Base-by-base conservation (phyloP, 164 flowering plant genomes). In the Macadamia integrifolia region DNA sequence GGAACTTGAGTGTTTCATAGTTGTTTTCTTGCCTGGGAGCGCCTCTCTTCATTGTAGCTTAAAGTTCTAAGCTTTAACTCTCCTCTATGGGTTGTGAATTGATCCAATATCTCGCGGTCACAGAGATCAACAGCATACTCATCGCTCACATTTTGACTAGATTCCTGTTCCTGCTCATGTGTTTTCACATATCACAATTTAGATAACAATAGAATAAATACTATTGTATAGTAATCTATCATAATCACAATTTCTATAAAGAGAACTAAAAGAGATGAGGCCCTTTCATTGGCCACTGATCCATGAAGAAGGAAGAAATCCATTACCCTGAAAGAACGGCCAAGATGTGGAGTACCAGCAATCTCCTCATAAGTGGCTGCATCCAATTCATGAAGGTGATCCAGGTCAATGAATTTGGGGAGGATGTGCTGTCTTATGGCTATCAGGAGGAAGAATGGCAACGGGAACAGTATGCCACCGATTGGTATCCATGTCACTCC, bases 401-500 rank as follows among this genome's bases (percentile, higher is more conserved):
- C 23, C 10, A 79, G 76, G 1, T 66, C 64, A 62, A 87, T 79
- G 3, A 80, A 3, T 80, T 80, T 87, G 57, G 91, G 91, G 1
- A 87, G 80, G 14, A 85, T 10, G 53, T 77, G 75, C 35, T 85
- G 71, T 63, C 91, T 74, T 43, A 87, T 73, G 63, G 66, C 64
- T 52, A 87, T 73, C 35, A 87, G 83, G 60, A 85, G 67, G 74
- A 87, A 84, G 82, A 87, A 84, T 8, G 85, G 86, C 65, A 87
- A 35, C 0, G 91, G 91, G 68, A 87, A 87, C 71, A 87, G 61
- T 63, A 87, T 78, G 62, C 91, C 91, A 55, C 81, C 91, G 31
- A 87, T 68, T 6, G 91, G 91, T 49, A 85, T 82, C 87, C 87
- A 83, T 32, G 88, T 85, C 18, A 85, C 72, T 7, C 88, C 91